Evolutionary conservation across 441 rosid genomes (phyloP).

Genomic region (Rhodomyrtus psidioides): DNA sequence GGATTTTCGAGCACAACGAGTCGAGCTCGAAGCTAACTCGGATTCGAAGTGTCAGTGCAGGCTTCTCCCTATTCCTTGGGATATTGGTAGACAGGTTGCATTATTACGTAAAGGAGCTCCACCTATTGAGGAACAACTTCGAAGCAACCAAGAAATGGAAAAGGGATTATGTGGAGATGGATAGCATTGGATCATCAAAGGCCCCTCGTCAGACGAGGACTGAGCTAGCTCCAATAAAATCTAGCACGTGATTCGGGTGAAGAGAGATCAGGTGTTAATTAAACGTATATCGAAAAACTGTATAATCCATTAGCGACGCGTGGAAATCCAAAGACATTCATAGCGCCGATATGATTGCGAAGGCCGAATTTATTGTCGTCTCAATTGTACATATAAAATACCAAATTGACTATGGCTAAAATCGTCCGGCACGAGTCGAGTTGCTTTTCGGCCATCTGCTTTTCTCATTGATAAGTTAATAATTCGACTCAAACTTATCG

Average conservation of each 20-base stretch:
- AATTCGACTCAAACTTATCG: neutral
- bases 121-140: neutral
- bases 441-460: neutral
- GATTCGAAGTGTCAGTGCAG: neutral
- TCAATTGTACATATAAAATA: neutral
- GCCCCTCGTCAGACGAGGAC: neutral
- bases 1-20: neutral
- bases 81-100: conserved; percentile 4
- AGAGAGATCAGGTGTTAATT: neutral
- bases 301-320: neutral
- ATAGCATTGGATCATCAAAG: neutral
- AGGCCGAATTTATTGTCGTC: neutral
- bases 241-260: neutral
- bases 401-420: neutral
- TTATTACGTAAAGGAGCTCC: neutral
- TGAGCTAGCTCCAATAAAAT: neutral
- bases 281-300: neutral
- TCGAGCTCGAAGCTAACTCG: neutral
- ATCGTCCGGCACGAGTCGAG: neutral
- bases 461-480: neutral
- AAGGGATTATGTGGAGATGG: neutral
- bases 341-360: neutral
- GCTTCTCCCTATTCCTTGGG: neutral
- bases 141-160: neutral
- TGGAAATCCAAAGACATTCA: neutral